phyloP scores from a whole-genome alignment of 371 early-diverging fungal species.

The Aphelidium insulamus region DNA sequence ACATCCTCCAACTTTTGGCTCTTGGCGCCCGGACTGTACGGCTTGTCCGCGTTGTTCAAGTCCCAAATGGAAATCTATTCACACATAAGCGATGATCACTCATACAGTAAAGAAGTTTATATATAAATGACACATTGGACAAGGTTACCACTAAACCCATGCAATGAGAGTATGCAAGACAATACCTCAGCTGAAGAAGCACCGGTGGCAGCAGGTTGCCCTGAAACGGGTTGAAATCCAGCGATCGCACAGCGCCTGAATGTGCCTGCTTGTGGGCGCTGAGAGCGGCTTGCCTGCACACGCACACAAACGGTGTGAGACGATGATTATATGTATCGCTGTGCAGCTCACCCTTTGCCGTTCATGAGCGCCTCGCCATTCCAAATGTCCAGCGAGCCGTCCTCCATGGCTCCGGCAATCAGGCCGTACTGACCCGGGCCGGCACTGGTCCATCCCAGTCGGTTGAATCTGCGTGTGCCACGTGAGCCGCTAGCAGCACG shows the following conservation, averaged over 20 bases:
- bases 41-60: slow-evolving; percentile 52
- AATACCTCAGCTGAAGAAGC: slow-evolving; percentile 73
- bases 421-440: slow-evolving; percentile 42
- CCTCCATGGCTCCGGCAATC: slow-evolving; percentile 86
- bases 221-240: slow-evolving; percentile 79
- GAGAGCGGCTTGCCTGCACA: slow-evolving; percentile 19
- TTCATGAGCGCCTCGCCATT: slow-evolving; percentile 50
- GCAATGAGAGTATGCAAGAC: not conserved
- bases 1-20: slow-evolving; percentile 68
- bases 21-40: slow-evolving; percentile 65
- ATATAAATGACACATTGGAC: too few relatives aligned
- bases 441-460: slow-evolving; percentile 58
- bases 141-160: too few relatives aligned
- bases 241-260: slow-evolving; percentile 67
- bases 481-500: too few relatives aligned
- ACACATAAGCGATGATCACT: too few relatives aligned
- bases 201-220: slow-evolving; percentile 62
- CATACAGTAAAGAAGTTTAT: too few relatives aligned
- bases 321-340: too few relatives aligned
- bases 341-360: slow-evolving; percentile 24
- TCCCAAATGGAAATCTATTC: slow-evolving; percentile 80
- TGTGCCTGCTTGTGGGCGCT: slow-evolving; percentile 48
- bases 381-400: slow-evolving; percentile 75
- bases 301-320: too few relatives aligned
- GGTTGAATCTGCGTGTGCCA: slow-evolving; percentile 59